phyloP scores from a whole-genome alignment of 1,139 yeast genomes.

The Candida gigantensis region DNA sequence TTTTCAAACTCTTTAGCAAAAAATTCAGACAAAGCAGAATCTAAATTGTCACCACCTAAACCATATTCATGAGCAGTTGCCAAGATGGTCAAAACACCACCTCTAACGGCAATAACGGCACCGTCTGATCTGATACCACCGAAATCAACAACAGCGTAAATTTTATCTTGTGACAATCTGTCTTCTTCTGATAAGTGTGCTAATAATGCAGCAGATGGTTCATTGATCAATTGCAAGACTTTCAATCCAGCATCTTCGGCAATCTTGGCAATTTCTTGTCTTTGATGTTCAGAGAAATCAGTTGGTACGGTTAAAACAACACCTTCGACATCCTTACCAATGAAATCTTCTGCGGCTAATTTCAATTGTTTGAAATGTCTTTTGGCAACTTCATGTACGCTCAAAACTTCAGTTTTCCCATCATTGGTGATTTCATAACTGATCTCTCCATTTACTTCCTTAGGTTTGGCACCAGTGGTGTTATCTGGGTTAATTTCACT shows the following conservation, averaged over 20 bases:
- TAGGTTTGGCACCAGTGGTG: slow-evolving; percentile 69
- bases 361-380: slow-evolving; percentile 85
- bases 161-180: slow-evolving; percentile 65
- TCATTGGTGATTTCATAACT: slow-evolving; percentile 64
- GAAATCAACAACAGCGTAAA: slow-evolving; percentile 91
- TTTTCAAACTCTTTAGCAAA: slow-evolving; percentile 94
- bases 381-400: slow-evolving; percentile 75
- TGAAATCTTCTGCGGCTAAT: slow-evolving; percentile 88
- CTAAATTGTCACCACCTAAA: slow-evolving; percentile 88
- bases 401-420: slow-evolving; percentile 47
- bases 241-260: slow-evolving; percentile 74
- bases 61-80: slow-evolving; percentile 83
- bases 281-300: slow-evolving; percentile 76
- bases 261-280: slow-evolving; percentile 59
- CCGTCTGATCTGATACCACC: slow-evolving; percentile 98
- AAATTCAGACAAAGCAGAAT: slow-evolving; percentile 74
- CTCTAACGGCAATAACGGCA: slow-evolving; percentile 90
- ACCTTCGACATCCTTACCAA: slow-evolving; percentile 79
- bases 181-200: slow-evolving; percentile 68
- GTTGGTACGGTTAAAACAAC: slow-evolving; percentile 92
- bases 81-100: slow-evolving; percentile 86
- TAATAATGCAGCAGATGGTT: slow-evolving; percentile 89
- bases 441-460: slow-evolving; percentile 62
- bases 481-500: slow-evolving; percentile 66
- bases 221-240: slow-evolving; percentile 85